Evolutionary conservation across 176 grass and related monocot species (phyloP).

Genomic region (Ananas comosus): DNA sequence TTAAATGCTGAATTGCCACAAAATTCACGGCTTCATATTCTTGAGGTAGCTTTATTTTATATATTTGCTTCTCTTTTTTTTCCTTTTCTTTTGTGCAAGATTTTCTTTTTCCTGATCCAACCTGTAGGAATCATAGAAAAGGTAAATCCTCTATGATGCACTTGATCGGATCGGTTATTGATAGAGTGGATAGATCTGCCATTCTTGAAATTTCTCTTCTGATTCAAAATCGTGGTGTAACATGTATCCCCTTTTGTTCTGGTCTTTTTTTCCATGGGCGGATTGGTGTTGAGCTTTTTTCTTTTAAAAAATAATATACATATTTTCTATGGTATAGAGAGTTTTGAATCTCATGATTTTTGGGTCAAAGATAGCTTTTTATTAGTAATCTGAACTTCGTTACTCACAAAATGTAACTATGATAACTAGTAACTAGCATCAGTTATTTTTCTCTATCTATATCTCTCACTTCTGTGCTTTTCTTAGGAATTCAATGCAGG

Average conservation of each 20-base stretch:
- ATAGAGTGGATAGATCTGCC: neutral
- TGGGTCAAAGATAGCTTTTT: too few relatives aligned
- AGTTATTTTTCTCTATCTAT: neutral
- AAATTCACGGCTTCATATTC: constrained; percentile 96
- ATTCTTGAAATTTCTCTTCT: neutral
- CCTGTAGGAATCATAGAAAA: too few relatives aligned
- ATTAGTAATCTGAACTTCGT: neutral
- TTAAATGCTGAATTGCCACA: constrained; percentile 97
- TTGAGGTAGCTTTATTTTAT: constrained; percentile 44
- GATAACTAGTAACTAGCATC: neutral
- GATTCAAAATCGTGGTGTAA: neutral
- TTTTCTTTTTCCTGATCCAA: constrained; percentile 3
- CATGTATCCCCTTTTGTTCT: neutral
- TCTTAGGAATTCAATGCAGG: constrained; percentile 91
- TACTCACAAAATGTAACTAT: constrained; percentile 9
- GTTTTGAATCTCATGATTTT: too few relatives aligned
- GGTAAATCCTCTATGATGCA: too few relatives aligned
- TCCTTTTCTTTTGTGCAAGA: neutral
- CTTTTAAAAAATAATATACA: too few relatives aligned
- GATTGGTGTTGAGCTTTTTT: too few relatives aligned
- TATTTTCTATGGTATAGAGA: too few relatives aligned
- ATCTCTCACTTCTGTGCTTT: constrained; percentile 18
- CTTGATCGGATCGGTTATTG: too few relatives aligned
- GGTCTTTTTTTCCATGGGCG: neutral
- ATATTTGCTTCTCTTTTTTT: too few relatives aligned